These are phyloP conservation scores for Plasmodium chabaudi DNA, from an alignment of 169 alveolate genomes.

Conservation along the genomic window DNA sequence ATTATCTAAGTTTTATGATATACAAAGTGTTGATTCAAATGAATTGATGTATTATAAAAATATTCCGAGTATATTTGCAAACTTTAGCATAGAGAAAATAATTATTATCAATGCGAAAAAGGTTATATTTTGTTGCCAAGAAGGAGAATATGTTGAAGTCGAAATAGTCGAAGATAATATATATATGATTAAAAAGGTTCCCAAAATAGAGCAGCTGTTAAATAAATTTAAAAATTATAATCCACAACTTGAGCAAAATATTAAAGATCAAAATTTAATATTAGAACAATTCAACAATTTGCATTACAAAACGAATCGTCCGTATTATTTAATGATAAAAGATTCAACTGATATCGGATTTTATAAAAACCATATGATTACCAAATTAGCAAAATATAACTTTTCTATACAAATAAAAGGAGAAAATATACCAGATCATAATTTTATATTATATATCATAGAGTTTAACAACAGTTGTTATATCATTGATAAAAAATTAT, in stretches of 20 bases:
- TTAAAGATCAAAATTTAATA: conserved; percentile 3
- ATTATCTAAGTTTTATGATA: conserved; percentile 10
- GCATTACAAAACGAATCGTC: not conserved
- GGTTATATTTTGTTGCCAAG: conserved; percentile 37
- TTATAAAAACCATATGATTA: conserved; percentile 43
- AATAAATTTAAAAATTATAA: conserved; percentile 13
- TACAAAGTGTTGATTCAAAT: not conserved
- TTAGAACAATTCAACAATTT: conserved; percentile 30
- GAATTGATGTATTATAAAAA: conserved; percentile 28
- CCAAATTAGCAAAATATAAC: conserved; percentile 6
- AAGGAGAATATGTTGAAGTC: conserved; percentile 33
- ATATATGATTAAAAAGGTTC: not conserved
- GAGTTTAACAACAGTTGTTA: conserved; percentile 62
- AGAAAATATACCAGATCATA: conserved; percentile 30
- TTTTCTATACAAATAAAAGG: conserved; percentile 36
- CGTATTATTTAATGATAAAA: conserved; percentile 37
- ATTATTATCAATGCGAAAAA: conserved; percentile 1
- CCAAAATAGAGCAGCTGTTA: conserved; percentile 3
- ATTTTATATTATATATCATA: conserved; percentile 39
- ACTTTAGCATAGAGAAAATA: conserved; percentile 23
- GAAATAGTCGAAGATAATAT: not conserved
- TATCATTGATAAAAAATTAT: conserved; percentile 9
- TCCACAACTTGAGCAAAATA: conserved; percentile 21
- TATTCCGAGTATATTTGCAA: conserved; percentile 15
- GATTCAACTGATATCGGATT: conserved; percentile 34